Percentiles rank a stretch among this genome's conserved stretches.
Conservation (phyloP, 352 stramenopile species). For the Phytophthora capsici region DNA sequence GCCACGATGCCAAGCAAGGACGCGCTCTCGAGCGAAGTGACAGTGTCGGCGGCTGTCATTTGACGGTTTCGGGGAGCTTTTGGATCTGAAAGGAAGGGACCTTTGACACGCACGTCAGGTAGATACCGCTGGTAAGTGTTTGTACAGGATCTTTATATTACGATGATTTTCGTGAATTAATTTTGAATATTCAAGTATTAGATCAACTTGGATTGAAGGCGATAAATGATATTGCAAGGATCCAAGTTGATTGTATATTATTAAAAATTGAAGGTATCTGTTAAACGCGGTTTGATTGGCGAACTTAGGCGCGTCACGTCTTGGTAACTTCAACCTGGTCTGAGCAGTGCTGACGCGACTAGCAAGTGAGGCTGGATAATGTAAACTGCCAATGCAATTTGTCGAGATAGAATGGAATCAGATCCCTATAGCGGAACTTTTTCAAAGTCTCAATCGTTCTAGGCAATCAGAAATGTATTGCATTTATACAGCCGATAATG, state of each 20-base stretch:
- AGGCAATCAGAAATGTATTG: too few relatives aligned
- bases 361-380: too few relatives aligned
- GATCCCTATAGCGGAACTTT: too few relatives aligned
- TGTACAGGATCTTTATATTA: background rate
- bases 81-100: background rate
- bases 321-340: conserved; percentile 14
- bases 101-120: conserved; percentile 9
- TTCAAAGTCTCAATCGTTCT: too few relatives aligned
- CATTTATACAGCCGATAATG: too few relatives aligned
- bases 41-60: conserved; percentile 30
- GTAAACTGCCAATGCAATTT: too few relatives aligned
- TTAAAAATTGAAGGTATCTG: background rate
- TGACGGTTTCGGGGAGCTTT: conserved; percentile 6
- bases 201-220: too few relatives aligned
- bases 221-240: too few relatives aligned
- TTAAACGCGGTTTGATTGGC: conserved; percentile 10
- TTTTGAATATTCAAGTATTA: too few relatives aligned
- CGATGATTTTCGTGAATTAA: background rate
- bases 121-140: too few relatives aligned
- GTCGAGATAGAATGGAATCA: too few relatives aligned
- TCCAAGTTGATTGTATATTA: background rate
- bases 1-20: conserved; percentile 44
- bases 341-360: too few relatives aligned
- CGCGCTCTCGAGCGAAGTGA: conserved; percentile 43
- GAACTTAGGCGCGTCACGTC: background rate